Evolutionary conservation across 1,284 basidiomycete species (phyloP).

Genomic region (Heliocybe sulcata): DNA sequence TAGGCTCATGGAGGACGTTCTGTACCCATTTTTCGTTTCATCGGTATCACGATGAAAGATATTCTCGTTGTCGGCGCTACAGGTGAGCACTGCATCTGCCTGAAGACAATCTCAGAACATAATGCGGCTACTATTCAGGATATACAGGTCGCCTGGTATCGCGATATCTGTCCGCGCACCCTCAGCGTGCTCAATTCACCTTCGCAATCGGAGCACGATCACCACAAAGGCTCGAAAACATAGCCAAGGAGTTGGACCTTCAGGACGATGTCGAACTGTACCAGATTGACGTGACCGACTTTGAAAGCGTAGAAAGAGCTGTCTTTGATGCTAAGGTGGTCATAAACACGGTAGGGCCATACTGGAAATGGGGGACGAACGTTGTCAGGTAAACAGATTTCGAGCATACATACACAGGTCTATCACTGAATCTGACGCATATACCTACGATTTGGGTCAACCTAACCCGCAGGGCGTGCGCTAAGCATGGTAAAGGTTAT

Average conservation of each 20-base stretch:
- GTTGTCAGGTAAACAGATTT: constrained; percentile 44
- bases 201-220: constrained; percentile 59
- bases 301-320: constrained; percentile 29
- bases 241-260: constrained; percentile 34
- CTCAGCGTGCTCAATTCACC: constrained; percentile 48
- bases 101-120: no score
- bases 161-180: constrained; percentile 53
- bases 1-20: no score
- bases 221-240: constrained; percentile 39
- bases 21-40: no score
- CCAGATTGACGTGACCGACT: constrained; percentile 35
- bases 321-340: constrained; percentile 46
- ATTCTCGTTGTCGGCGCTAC: no score
- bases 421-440: not conserved
- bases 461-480: constrained; percentile 33
- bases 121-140: no score
- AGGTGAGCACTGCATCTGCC: no score
- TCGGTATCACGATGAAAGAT: no score
- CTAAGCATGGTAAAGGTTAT: constrained; percentile 48
- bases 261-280: constrained; percentile 33
- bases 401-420: no score
- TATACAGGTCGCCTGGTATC: constrained; percentile 61
- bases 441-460: not conserved
- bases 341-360: constrained; percentile 65
- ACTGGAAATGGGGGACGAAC: constrained; percentile 52